Conservation (phyloP, 1,139 yeast genomes). For the Diutina sp. region DNA sequence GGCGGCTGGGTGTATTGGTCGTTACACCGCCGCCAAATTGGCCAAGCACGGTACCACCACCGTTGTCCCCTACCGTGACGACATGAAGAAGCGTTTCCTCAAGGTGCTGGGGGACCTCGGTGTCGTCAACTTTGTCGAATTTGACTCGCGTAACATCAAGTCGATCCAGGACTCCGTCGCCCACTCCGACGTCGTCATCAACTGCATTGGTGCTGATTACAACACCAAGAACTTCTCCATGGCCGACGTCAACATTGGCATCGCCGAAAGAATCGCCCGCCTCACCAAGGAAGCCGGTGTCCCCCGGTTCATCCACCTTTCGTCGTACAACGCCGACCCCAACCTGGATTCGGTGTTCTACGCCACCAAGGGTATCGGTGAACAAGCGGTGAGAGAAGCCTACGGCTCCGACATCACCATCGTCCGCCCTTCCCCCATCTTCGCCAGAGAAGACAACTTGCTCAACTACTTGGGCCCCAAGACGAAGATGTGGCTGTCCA, state of each 20-base stretch:
- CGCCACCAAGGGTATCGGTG: conserved; percentile 76
- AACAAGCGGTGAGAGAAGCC: conserved; percentile 52
- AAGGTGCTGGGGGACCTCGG: conserved; percentile 83
- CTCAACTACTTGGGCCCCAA: conserved; percentile 50
- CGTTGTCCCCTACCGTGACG: conserved; percentile 72
- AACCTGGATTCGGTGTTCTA: conserved; percentile 56
- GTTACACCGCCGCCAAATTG: conserved; percentile 56
- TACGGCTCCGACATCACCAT: conserved; percentile 62
- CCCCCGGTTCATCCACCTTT: conserved; percentile 67
- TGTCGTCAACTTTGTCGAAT: conserved; percentile 74
- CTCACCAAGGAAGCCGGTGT: conserved; percentile 65
- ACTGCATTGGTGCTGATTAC: conserved; percentile 69
- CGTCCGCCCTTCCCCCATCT: conserved; percentile 79
- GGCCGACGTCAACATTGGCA: conserved; percentile 77
- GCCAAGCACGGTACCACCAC: conserved; percentile 76
- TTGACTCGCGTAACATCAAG: conserved; percentile 67
- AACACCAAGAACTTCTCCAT: conserved; percentile 69
- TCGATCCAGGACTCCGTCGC: conserved; percentile 71
- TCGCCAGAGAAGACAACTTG: conserved; percentile 64
- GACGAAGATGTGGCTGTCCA: conserved; percentile 49
- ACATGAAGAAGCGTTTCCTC: conserved; percentile 64
- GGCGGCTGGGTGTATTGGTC: conserved; percentile 69
- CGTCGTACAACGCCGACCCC: conserved; percentile 68
- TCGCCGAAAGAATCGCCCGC: conserved; percentile 64
- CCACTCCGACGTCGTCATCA: conserved; percentile 73